A percentile compares a stretch with the other conserved stretches of the same genome.
These are phyloP conservation scores for Globisporangium takayamanum DNA, from an alignment of 352 stramenopile genomes.

Conservation along the genomic window DNA sequence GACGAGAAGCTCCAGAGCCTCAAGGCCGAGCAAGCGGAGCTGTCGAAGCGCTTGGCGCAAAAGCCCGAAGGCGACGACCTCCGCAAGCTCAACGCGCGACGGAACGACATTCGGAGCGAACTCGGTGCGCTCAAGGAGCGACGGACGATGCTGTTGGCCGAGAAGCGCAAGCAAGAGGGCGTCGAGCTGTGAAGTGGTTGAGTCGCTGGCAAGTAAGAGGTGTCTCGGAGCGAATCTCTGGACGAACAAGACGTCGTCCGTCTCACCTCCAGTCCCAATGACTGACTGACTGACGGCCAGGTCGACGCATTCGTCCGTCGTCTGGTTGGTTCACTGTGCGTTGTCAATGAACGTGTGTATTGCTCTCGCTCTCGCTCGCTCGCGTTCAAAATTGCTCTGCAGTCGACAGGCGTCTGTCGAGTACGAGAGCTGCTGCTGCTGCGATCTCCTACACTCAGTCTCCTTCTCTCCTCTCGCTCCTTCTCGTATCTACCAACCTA, in stretches of 20 bases:
- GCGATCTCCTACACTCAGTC: neutral
- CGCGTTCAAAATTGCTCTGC: too few relatives aligned
- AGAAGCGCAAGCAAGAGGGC: conserved; percentile 81
- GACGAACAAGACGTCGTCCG: neutral
- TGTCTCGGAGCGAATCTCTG: neutral
- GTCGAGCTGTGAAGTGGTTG: conserved; percentile 19
- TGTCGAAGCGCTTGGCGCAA: conserved; percentile 69
- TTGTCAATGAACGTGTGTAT: too few relatives aligned
- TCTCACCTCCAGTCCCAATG: too few relatives aligned
- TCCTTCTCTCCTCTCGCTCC: neutral
- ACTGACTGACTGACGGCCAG: too few relatives aligned
- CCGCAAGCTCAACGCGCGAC: conserved; percentile 72
- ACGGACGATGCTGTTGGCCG: conserved; percentile 65
- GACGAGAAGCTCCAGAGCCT: conserved; percentile 74
- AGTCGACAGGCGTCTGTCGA: neutral
- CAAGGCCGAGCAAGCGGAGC: conserved; percentile 74
- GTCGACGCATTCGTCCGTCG: too few relatives aligned
- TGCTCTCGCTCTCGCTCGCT: too few relatives aligned
- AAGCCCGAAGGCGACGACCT: conserved; percentile 74
- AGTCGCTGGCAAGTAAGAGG: neutral
- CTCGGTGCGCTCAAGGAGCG: conserved; percentile 77
- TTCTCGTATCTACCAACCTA: neutral
- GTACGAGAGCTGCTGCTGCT: neutral
- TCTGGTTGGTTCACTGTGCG: too few relatives aligned
- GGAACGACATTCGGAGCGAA: conserved; percentile 84